Evolutionary conservation across 2,329 filamentous ascomycete genomes (phyloP), one percentile per base, ranked within the genome.

Genomic region (Neofusicoccum laricinum): DNA sequence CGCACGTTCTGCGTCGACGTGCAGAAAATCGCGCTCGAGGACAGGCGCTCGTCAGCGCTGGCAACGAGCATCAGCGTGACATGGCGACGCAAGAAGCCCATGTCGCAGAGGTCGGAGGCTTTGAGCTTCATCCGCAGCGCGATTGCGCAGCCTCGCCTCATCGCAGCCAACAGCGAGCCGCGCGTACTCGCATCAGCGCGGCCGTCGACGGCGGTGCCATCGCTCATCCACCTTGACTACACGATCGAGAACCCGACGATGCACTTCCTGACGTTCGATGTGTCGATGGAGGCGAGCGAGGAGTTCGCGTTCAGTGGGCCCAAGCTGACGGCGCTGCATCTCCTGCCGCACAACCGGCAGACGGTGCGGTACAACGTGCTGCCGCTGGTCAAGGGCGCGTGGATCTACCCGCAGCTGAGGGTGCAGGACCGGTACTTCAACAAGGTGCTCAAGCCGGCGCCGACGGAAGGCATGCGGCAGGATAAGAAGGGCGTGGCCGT

Each of bases 391-490:
- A 71, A 51, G 38, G 90, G 88, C 0, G 71, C 81, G 34, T 96
- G 90, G 87, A 85, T 94, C 64, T 83, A 81, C 58, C 92, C 93
- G 2, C 85, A 85, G 43, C 78, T 97, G 67, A 86, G 90, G 67
- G 92, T 97, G 43, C 85, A 91, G 66, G 94, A 97, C 80, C 89
- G 90, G 70, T 96, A 97, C 71, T 98, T 97, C 77, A 93, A 96
- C 75, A 97, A 97, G 82, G 88, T 90, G 46, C 77, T 98, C 66
- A 88, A 90, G 67, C 88, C 97, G 25, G 86, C 92, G 66, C 88
- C 92, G 2, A 94, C 91, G 0, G 90, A 89, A 72, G 90, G 88
- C 21, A 89, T 82, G 76, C 79, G 78, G 66, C 40, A 46, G 55
- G 85, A 86, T 66, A 86, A 85, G 73, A 85, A 83, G 66, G 82